Conservation (phyloP, 805 yeast species). For the Ogataea paraovalis region DNA sequence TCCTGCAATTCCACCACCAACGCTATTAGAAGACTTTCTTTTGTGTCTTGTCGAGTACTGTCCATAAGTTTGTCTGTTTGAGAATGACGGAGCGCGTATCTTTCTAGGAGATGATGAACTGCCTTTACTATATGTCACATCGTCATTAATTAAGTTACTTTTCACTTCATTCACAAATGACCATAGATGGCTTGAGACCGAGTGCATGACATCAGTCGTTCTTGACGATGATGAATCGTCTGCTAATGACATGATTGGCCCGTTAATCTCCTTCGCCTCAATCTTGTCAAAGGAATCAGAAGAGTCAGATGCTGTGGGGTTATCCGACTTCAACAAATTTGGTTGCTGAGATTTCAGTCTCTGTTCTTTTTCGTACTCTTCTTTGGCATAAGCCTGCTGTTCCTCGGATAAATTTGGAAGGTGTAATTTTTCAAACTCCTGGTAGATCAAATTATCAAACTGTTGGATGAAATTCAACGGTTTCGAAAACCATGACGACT, state of each 20-base stretch:
- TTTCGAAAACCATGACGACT: constrained; percentile 38
- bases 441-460: constrained; percentile 61
- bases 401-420: constrained; percentile 29
- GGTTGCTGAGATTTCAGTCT: neutral
- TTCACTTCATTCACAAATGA: constrained; percentile 48
- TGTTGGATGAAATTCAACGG: constrained; percentile 63
- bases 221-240: constrained; percentile 7
- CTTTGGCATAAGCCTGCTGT: constrained; percentile 1
- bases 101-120: constrained; percentile 1
- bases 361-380: constrained; percentile 4
- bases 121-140: neutral
- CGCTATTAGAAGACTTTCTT: constrained; percentile 4
- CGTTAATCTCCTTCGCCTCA: constrained; percentile 20
- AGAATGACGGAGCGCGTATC: constrained; percentile 27
- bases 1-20: neutral
- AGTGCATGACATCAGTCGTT: constrained; percentile 30
- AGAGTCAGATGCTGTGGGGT: constrained; percentile 8
- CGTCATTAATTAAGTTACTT: constrained; percentile 25
- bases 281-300: constrained; percentile 15
- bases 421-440: constrained; percentile 56
- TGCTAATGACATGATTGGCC: constrained; percentile 23
- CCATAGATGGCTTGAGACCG: constrained; percentile 44
- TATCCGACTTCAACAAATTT: neutral
- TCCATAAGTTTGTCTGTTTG: constrained; percentile 28
- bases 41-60: constrained; percentile 22